Evolutionary conservation across 2,329 filamentous ascomycete species (phyloP).

Genomic region (Fusarium denticulatum): DNA sequence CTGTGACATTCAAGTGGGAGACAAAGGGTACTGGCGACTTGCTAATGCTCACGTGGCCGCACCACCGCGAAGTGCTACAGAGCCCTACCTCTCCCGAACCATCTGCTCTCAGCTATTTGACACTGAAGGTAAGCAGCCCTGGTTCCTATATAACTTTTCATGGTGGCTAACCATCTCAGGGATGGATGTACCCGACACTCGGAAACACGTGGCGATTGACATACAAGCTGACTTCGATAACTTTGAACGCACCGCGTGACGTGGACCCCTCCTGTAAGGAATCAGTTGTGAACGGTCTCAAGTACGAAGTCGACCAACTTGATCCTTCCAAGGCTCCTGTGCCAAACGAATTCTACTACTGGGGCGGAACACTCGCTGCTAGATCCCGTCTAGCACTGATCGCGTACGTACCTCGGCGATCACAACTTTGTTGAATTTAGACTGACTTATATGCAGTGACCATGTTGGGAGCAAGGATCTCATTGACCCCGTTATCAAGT

Average conservation of each 20-base stretch:
- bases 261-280: neutral
- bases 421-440: neutral
- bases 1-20: rapidly evolving
- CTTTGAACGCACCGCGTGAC: neutral
- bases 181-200: neutral
- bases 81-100: neutral
- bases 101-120: neutral
- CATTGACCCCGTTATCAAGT: neutral
- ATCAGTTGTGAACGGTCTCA: neutral
- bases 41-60: neutral
- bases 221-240: neutral
- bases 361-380: neutral
- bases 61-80: neutral
- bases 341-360: neutral
- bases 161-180: neutral
- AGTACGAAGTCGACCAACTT: neutral
- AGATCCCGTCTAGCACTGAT: neutral
- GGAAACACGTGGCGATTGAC: neutral
- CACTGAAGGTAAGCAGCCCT: neutral
- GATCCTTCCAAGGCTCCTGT: neutral
- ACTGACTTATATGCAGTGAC: neutral
- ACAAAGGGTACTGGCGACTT: neutral
- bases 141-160: rapidly evolving
- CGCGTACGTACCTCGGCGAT: neutral
- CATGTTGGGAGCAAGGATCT: neutral